Evolutionary conservation across 805 yeast species (phyloP), one percentile per base, ranked within the genome.

Genomic region (Metschnikowia corniflorae): DNA sequence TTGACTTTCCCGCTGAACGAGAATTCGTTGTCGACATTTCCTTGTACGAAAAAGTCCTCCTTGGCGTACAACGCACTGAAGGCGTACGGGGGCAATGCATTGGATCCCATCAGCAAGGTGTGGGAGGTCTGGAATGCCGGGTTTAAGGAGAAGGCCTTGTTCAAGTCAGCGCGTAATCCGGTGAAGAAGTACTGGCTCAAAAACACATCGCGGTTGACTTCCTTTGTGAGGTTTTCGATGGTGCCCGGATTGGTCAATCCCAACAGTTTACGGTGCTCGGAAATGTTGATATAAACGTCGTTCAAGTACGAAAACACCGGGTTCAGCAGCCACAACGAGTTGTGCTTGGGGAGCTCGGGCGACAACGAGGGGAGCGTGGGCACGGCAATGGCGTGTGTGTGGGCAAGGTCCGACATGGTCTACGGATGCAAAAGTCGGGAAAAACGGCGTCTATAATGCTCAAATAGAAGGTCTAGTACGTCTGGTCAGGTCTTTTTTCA

Each of bases 121-220:
- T 93, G 98, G 46, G 96, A 83, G 41, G 94, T 85, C 74, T 93
- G 97, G 82, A 93, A 93, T 41, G 86, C 89, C 40, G 98, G 98
- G 65, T 80, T 81, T 75, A 89, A 75, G 47, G 84, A 69, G 58
- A 93, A 87, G 10, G 89, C 86, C 74, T 91, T 91, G 70, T 86
- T 85, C 54, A 93, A 77, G 64, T 93, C 98, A 40, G 97, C 98
- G 61, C 96, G 84, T 57, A 93, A 75, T 42, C 98, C 98, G 26
- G 95, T 82, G 75, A 91, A 91, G 65, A 82, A 80, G 70, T 86
- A 85, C 60, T 88, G 95, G 57, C 77, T 79, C 53, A 88, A 74
- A 60, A 93, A 87, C 21, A 91, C 97, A 59, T 91, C 97, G 65
- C 89, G 82, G 46, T 89, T 71, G 41, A 88, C 97, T 69, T 93